Conservation (phyloP, 2,329 filamentous ascomycete species). For the Nothophaeocryptopus gaeumannii region DNA sequence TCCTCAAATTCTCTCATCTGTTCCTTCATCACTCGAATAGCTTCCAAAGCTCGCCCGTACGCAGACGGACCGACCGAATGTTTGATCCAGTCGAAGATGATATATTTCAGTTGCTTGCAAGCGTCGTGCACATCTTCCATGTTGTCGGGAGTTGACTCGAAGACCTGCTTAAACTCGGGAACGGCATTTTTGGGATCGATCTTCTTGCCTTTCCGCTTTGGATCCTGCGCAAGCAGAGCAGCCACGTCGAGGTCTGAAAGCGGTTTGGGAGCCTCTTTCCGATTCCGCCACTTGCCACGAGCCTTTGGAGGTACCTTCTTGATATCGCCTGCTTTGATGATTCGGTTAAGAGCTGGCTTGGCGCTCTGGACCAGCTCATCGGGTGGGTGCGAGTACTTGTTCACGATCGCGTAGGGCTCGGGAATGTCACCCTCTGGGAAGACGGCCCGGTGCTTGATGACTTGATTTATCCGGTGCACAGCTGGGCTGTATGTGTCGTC, state of each 20-base stretch:
- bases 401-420: constrained; percentile 61
- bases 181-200: constrained; percentile 73
- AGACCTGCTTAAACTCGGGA: constrained; percentile 82
- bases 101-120: constrained; percentile 68
- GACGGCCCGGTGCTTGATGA: constrained; percentile 77
- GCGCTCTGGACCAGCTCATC: constrained; percentile 61
- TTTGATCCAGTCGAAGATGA: constrained; percentile 67
- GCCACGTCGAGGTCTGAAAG: constrained; percentile 88
- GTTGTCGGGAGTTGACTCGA: constrained; percentile 56
- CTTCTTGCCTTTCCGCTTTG: constrained; percentile 45
- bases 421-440: constrained; percentile 65
- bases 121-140: constrained; percentile 64
- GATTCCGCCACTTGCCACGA: constrained; percentile 58
- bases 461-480: constrained; percentile 85
- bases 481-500: constrained; percentile 82
- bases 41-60: constrained; percentile 73
- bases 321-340: constrained; percentile 70
- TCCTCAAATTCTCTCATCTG: constrained; percentile 74
- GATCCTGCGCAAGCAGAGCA: constrained; percentile 64
- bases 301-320: constrained; percentile 60
- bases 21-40: constrained; percentile 72
- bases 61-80: constrained; percentile 72
- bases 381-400: constrained; percentile 71
- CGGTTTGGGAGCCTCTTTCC: constrained; percentile 67
- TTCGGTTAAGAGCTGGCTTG: constrained; percentile 56